Base-by-base conservation (phyloP, 1,139 yeast species). In the Geotrichum macrosporum region DNA sequence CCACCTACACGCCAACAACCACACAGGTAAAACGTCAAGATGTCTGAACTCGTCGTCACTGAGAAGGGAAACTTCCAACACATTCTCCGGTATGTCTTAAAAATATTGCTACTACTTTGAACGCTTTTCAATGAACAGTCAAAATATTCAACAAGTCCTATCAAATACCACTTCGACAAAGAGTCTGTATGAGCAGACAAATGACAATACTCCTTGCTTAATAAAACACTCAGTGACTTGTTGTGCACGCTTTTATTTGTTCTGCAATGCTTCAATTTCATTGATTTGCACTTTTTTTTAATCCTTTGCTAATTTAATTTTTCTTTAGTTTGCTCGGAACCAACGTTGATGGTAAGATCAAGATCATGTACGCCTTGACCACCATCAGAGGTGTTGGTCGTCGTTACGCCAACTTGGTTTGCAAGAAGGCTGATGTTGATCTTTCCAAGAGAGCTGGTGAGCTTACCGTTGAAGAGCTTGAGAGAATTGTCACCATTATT, bases 311-410 rank as follows among this genome's bases (percentile, higher is more conserved):
- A 24, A 35, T 35, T 24, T 8, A 10, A 4, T 26, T 22, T 21
- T n/a, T n/a, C n/a, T n/a, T 16, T 73, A 84, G 96, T 88, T 86
- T 92, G 80, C 88, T 92, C 80, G 92, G 94, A 86, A 94, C 99
- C 80, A 94, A 94, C 89, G 96, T 94, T 74, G 99, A 94, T 78
- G 99, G 99, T 84, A 88, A 94, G 87, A 89, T 89, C 82, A 94
- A 94, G 85, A 84, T 94, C 77, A 94, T 92, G 94, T 94, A 88
- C 86, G 99, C 99, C 75, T 81, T 94, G 80, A 89, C 98, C 83
- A 86, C 89, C 78, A 94, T 94, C 72, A 86, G 96, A 81, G 99
- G 99, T 87, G 97, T 94, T 72, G 98, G 98, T 79, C 94, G 97
- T 78, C 94, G 99, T 81, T 94, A 92, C 86, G 81, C 98, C 77